These are phyloP conservation scores for Porogramme epimiltina DNA, from an alignment of 1,284 basidiomycete species.

Conservation along the genomic window DNA sequence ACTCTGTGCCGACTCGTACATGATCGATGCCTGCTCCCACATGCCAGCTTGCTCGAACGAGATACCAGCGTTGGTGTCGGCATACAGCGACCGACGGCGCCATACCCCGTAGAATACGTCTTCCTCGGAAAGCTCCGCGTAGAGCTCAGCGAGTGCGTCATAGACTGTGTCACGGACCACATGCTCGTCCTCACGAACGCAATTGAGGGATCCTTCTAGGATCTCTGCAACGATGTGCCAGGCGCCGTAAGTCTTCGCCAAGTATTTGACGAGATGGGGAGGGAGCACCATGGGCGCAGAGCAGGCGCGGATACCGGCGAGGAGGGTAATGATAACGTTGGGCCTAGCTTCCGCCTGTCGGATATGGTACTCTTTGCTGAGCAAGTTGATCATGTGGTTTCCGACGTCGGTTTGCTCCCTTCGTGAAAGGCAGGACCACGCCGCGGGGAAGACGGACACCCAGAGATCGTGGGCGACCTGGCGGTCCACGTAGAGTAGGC, in stretches of 20 bases:
- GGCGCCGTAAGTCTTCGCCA: slow-evolving; percentile 94
- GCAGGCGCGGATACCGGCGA: slow-evolving; percentile 85
- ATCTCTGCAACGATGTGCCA: slow-evolving; percentile 95
- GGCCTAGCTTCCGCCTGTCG: slow-evolving; percentile 91
- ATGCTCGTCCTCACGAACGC: slow-evolving; percentile 81
- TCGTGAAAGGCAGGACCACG: slow-evolving; percentile 86
- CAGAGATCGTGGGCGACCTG: slow-evolving; percentile 83
- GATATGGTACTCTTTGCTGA: slow-evolving; percentile 93
- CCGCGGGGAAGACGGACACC: slow-evolving; percentile 89
- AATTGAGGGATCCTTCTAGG: slow-evolving; percentile 78
- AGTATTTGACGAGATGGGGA: slow-evolving; percentile 94
- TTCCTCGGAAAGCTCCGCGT: slow-evolving; percentile 94
- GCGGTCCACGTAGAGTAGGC: slow-evolving; percentile 82
- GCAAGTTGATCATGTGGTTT: slow-evolving; percentile 86
- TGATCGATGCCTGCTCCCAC: slow-evolving; percentile 91
- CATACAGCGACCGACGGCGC: slow-evolving; percentile 85
- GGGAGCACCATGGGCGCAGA: slow-evolving; percentile 87
- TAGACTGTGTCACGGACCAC: slow-evolving; percentile 83
- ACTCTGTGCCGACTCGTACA: slow-evolving; percentile 91
- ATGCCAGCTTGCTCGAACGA: slow-evolving; percentile 97
- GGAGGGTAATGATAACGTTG: slow-evolving; percentile 92
- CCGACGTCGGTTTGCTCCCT: slow-evolving; percentile 90
- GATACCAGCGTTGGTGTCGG: slow-evolving; percentile 91
- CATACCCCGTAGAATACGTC: slow-evolving; percentile 98
- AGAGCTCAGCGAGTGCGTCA: slow-evolving; percentile 93